Base-by-base conservation (phyloP, 73 alveolate species). In the Paramecium biaurelia region DNA sequence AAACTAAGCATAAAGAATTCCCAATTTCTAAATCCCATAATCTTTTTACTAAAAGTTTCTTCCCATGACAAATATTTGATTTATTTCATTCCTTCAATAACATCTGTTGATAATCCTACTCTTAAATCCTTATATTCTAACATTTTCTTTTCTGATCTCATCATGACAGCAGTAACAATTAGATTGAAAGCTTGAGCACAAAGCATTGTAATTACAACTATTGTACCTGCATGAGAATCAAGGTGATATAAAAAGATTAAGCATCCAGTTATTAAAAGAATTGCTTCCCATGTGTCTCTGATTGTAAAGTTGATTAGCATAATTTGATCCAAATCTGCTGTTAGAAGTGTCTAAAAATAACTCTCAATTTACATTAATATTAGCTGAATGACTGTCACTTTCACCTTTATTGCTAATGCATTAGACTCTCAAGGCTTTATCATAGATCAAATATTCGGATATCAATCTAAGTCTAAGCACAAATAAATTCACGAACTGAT, bases 11-110 rank as follows among this genome's bases (percentile, higher is more conserved):
- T 37, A 15, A 32, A 18, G 76, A 89, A 89, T 11, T 89, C 94
- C 53, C 56, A 43, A 4, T 89, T 58, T 28, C 94, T 67, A 43
- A 47, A 58, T 26, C 74, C 34, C 57, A 63, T 57, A 12, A 89
- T 89, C 74, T 89, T 89, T n/a, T 72, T 41, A 47, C 70, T 42
- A 89, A 89, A 89, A 1, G 67, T 26, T 5, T 89, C 58, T 56
- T 89, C 94, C 94, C 94, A 89, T 30, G 84, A 58, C 5, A 89
- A 30, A 23, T 70, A 89, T 34, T 89, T 89, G 9, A 89, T 68
- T 24, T 82, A 70, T 70, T 89, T 89, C 7, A 89, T 89, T 70
- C 94, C 94, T n/a, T 89, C 89, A 5, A 89, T 26, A 5, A 89
- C 67, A 67, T 89, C 89, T 10, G 49, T 63, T 8, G 90, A 57